phyloP scores from a whole-genome alignment of 768 basidiomycete genomes.

The Naganishia vishniacii region DNA sequence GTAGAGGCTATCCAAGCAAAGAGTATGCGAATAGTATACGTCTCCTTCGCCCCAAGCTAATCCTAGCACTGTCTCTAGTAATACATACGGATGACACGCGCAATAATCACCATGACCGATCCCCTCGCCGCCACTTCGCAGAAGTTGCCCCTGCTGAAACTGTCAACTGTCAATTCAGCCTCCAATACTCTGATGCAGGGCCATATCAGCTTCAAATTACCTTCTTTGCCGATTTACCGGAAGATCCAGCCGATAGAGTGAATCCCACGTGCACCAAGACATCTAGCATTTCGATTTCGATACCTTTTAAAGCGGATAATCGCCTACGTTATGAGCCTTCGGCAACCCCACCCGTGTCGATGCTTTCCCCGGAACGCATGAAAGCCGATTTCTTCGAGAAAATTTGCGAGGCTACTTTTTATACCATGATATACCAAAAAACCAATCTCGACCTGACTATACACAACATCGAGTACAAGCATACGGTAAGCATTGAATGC shows the following conservation, averaged over 20 bases:
- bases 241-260: slow-evolving; percentile 34
- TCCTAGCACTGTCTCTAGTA: neutral
- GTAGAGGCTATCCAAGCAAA: slow-evolving; percentile 57
- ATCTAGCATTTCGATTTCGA: slow-evolving; percentile 62
- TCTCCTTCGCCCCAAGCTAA: slow-evolving; percentile 44
- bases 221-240: slow-evolving; percentile 56
- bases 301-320: slow-evolving; percentile 58
- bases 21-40: slow-evolving; percentile 63
- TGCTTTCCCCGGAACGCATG: slow-evolving; percentile 1
- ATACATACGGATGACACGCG: neutral
- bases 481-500: neutral
- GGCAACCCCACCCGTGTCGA: slow-evolving; percentile 42
- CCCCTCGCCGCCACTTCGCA: slow-evolving; percentile 53
- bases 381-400: slow-evolving; percentile 18
- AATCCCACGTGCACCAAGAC: slow-evolving; percentile 49
- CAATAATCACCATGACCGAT: neutral
- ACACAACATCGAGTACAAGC: slow-evolving; percentile 1
- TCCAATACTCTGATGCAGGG: slow-evolving; percentile 61
- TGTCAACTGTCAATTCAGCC: slow-evolving; percentile 59
- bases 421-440: neutral
- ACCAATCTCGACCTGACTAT: slow-evolving; percentile 6
- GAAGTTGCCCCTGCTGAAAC: slow-evolving; percentile 58
- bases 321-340: slow-evolving; percentile 55
- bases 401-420: slow-evolving; percentile 5
- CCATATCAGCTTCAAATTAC: slow-evolving; percentile 76